Conservation (phyloP, 805 yeast genomes). For the Saccharomycopsis capsularis region DNA sequence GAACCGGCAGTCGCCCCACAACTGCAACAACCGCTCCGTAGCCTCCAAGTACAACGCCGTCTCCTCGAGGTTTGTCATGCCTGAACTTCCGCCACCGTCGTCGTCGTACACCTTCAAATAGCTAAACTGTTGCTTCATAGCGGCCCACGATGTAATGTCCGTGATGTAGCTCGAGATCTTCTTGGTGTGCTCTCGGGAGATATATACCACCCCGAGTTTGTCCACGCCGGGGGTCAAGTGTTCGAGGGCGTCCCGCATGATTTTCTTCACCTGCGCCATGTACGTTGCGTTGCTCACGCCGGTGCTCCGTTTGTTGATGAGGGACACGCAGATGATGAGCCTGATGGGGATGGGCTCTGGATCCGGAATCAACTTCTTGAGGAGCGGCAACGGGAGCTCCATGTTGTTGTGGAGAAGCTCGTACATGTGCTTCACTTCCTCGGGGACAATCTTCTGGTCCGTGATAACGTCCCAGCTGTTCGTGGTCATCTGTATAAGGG, state of each 20-base stretch:
- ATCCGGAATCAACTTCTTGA: constrained; percentile 34
- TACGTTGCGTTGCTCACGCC: constrained; percentile 28
- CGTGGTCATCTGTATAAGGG: constrained; percentile 42
- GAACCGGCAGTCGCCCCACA: constrained; percentile 20
- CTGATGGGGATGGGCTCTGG: constrained; percentile 37
- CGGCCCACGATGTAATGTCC: constrained; percentile 9
- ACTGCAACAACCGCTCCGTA: constrained; percentile 13
- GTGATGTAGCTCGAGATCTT: constrained; percentile 12
- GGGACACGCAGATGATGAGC: constrained; percentile 37
- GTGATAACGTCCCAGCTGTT: constrained; percentile 42
- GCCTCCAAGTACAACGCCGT: constrained; percentile 15
- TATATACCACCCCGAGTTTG: constrained; percentile 39
- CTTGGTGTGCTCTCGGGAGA: constrained; percentile 1
- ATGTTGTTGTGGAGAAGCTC: constrained; percentile 32
- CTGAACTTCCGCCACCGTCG: neutral
- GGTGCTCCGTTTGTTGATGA: constrained; percentile 30
- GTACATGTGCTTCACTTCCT: constrained; percentile 33
- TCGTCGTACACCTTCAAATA: neutral
- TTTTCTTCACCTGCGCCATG: constrained; percentile 24
- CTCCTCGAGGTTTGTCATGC: constrained; percentile 16
- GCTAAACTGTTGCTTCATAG: constrained; percentile 7
- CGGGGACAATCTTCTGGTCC: constrained; percentile 31
- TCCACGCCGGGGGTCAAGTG: constrained; percentile 32
- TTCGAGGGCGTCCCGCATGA: constrained; percentile 27
- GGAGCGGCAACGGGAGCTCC: constrained; percentile 36